These are phyloP conservation scores for Suhomyces wounanorum DNA, from an alignment of 1,139 yeast species.

Conservation along the genomic window DNA sequence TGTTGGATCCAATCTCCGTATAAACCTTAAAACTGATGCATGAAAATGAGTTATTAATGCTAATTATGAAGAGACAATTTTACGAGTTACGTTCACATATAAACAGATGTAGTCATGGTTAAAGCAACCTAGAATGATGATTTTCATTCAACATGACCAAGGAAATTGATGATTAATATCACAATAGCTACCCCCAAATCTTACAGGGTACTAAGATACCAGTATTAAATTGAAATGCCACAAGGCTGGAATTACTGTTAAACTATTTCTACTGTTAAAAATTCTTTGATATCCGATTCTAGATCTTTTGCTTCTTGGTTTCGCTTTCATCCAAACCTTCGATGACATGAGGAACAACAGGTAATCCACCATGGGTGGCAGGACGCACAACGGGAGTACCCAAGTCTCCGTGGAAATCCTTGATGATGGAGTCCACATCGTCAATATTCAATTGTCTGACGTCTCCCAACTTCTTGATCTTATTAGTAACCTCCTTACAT, in stretches of 20 bases:
- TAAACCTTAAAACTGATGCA: no score
- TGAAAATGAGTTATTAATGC: no score
- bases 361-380: constrained; percentile 13
- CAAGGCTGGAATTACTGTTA: background rate
- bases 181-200: no score
- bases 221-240: background rate
- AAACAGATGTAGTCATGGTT: no score
- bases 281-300: background rate
- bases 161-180: no score
- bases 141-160: no score
- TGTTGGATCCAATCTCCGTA: no score
- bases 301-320: constrained; percentile 12
- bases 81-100: no score
- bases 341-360: constrained; percentile 21
- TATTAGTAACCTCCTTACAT: constrained; percentile 89
- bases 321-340: constrained; percentile 22
- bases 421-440: constrained; percentile 95
- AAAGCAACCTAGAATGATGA: no score
- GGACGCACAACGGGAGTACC: constrained; percentile 31
- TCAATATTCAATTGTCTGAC: constrained; percentile 92
- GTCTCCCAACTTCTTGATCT: constrained; percentile 93
- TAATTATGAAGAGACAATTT: no score
- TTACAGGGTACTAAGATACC: background rate
- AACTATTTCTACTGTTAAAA: constrained; percentile 1
- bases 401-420: constrained; percentile 82